Evolutionary conservation across 1,284 basidiomycete species (phyloP).

Genomic region (Leucoagaricus sp.): DNA sequence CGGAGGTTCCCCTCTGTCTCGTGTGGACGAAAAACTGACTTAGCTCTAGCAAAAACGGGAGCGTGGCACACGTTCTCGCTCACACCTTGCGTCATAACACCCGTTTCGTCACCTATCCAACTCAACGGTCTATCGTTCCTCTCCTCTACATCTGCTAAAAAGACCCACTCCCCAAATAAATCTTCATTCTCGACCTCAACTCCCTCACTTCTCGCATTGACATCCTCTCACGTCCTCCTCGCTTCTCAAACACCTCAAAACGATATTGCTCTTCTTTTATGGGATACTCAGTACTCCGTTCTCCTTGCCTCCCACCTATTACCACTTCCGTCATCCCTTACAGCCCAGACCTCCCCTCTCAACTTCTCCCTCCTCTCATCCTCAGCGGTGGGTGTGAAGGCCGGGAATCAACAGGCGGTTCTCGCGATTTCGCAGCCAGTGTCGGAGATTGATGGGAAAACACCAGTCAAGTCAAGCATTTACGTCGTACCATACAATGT

Average conservation of each 20-base stretch:
- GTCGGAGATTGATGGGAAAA: slow-evolving; percentile 21
- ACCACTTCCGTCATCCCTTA: slow-evolving; percentile 51
- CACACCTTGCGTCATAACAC: slow-evolving; percentile 25
- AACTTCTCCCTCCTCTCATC: slow-evolving; percentile 21
- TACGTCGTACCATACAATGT: slow-evolving; percentile 57
- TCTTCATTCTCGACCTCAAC: slow-evolving; percentile 2
- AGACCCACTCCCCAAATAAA: slow-evolving; percentile 5
- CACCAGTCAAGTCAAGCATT: slow-evolving; percentile 46
- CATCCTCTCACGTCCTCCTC: slow-evolving; percentile 66
- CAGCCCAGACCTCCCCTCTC: slow-evolving; percentile 25
- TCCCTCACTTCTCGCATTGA: slow-evolving; percentile 52
- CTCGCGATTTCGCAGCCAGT: slow-evolving; percentile 50
- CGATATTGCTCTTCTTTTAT: slow-evolving; percentile 63
- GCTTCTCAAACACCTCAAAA: slow-evolving; percentile 44
- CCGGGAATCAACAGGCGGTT: slow-evolving; percentile 48
- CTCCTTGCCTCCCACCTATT: slow-evolving; percentile 57
- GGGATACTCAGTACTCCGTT: slow-evolving; percentile 74
- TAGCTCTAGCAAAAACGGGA: slow-evolving; percentile 40
- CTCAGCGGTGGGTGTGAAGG: slow-evolving; percentile 27
- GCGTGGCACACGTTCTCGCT: slow-evolving; percentile 46
- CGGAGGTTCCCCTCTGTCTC: slow-evolving; percentile 33
- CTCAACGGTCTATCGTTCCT: slow-evolving; percentile 41
- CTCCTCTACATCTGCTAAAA: slow-evolving; percentile 20
- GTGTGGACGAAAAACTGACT: not conserved
- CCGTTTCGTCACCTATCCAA: slow-evolving; percentile 39